These are phyloP conservation scores for Stellera chamaejasme DNA, from an alignment of 345 rosid genomes.

Conservation along the genomic window DNA sequence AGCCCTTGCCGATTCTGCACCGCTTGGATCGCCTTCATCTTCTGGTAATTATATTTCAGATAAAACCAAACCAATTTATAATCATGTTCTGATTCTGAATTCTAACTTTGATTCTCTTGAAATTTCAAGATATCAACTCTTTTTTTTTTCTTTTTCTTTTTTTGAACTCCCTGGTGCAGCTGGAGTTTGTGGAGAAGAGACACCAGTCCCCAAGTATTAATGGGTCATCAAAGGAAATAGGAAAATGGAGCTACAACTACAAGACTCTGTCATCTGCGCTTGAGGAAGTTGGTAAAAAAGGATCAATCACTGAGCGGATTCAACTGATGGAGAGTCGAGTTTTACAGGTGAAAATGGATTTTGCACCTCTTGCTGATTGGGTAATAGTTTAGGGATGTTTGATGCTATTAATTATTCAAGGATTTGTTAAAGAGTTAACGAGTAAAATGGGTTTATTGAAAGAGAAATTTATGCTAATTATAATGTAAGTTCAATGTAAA, in stretches of 20 bases:
- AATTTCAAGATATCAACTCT: too few species aligned
- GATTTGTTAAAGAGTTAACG: too few species aligned
- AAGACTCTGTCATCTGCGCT: slow-evolving; percentile 25
- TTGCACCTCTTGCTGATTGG: too few species aligned
- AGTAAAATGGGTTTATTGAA: too few species aligned
- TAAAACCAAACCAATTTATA: too few species aligned
- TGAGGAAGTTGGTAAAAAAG: slow-evolving; percentile 31
- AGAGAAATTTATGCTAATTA: too few species aligned
- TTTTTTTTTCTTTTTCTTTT: too few species aligned
- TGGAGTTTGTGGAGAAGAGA: slow-evolving; percentile 25
- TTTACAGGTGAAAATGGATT: slow-evolving; percentile 18
- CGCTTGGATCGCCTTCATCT: slow-evolving; percentile 32
- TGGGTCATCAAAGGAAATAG: too few species aligned
- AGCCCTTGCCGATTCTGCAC: slow-evolving; percentile 23
- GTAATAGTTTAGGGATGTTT: too few species aligned
- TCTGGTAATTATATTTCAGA: slow-evolving; percentile 16
- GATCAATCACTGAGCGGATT: slow-evolving; percentile 24
- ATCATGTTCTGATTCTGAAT: not conserved
- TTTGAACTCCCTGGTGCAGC: slow-evolving; percentile 13
- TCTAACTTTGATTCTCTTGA: too few species aligned
- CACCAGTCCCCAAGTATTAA: slow-evolving; percentile 9
- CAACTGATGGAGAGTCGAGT: slow-evolving; percentile 28
- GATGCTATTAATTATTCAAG: too few species aligned
- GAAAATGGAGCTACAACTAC: slow-evolving; percentile 12
- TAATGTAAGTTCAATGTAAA: too few species aligned